Base-by-base conservation (phyloP, 352 stramenopile genomes). In the Pythium plurisporium region DNA sequence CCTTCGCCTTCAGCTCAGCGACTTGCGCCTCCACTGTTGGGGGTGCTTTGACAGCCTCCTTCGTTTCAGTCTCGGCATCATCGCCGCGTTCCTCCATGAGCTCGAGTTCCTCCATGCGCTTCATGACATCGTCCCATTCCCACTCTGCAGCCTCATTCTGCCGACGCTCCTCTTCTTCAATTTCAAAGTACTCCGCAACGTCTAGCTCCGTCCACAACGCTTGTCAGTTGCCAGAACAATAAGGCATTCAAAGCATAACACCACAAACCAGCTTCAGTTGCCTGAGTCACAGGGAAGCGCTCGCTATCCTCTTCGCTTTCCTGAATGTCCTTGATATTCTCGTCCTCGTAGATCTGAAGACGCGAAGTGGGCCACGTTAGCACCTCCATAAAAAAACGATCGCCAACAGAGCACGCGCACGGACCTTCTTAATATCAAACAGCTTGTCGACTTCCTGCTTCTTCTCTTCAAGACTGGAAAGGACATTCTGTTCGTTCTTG, bases 61-160 rank as follows among this genome's bases (percentile, higher is more conserved):
- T 62, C 0, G 33, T 68, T 31, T 86, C 63, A n/a, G 83, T 62
- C 12, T 42, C 61, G 2, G 36, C 11, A 23, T 59, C 63, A 27
- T 76, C 66, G 23, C 70, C 70, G 25, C 62, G 61, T 19, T 68
- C 67, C 67, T 95, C 85, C 22, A 68, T 68, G n/a, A 69, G 70
- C 60, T 95, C 85, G 2, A 95, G 67, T 45, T 86, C 82, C 55
- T 95, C 82, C 69, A 95, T 90, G 36, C 82, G 79, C 54, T 84
- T 82, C 82, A 95, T 93, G 59, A 87, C 76, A 2, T 93, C 82
- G 47, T 95, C 81, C 85, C 85, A 95, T 36, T 81, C 74, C 85
- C 85, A 95, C 22, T 59, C 50, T 1, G 74, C 70, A 17, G 81
- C 60, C 41, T 88, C 83, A 36, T 89, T 75, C 31, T 83, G 79